A percentile compares a stretch with the other conserved stretches of the same genome.
Conservation (phyloP, 164 flowering plant species). For the Vitis vinifera region ASM3070453v1 NC_081823.1:10600501-10601000, state of each 20-base stretch:
- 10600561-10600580: background rate
- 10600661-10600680: conserved; percentile 11
- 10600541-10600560: background rate
- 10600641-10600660: conserved; percentile 42
- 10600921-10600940: too few relatives aligned
- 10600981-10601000: too few relatives aligned
- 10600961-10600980: too few relatives aligned
- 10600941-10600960: too few relatives aligned
- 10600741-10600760: conserved; percentile 17
- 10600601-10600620: conserved; percentile 10
- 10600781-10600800: conserved; percentile 10
- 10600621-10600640: conserved; percentile 26
- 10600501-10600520: conserved; percentile 28
- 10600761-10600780: too few relatives aligned
- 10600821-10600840: background rate
- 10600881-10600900: too few relatives aligned
- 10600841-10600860: background rate
- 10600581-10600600: conserved; percentile 10
- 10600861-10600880: too few relatives aligned
- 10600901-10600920: too few relatives aligned
- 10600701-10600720: background rate
- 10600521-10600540: background rate
- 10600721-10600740: background rate
- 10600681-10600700: conserved; percentile 18
- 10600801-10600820: conserved; percentile 3